Percentiles rank a stretch among this genome's conserved stretches.
Evolutionary conservation across 805 yeast genomes (phyloP).

Genomic region (Candida nemodendra): DNA sequence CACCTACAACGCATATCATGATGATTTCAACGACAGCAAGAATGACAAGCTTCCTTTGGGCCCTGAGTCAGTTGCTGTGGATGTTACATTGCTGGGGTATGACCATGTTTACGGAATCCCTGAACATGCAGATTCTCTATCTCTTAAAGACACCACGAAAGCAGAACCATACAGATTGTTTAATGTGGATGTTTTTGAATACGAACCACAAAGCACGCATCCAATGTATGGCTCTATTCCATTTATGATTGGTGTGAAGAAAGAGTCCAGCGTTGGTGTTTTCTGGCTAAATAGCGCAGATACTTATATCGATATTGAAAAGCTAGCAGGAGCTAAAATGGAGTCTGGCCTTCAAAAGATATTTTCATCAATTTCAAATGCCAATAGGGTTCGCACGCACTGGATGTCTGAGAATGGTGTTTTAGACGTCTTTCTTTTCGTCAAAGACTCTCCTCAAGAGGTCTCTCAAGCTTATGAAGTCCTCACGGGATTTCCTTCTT

Average conservation of each 20-base stretch:
- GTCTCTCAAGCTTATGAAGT: slow-evolving; percentile 61
- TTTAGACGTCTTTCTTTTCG: slow-evolving; percentile 72
- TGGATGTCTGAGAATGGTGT: slow-evolving; percentile 95
- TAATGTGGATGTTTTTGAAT: slow-evolving; percentile 95
- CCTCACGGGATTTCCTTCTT: slow-evolving; percentile 67
- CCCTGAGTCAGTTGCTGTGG: slow-evolving; percentile 87
- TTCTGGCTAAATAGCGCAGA: slow-evolving; percentile 95
- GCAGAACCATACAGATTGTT: slow-evolving; percentile 80
- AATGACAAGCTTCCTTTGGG: slow-evolving; percentile 71
- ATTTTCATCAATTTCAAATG: background rate
- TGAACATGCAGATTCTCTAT: slow-evolving; percentile 85
- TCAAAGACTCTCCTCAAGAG: slow-evolving; percentile 49
- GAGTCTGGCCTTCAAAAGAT: slow-evolving; percentile 11
- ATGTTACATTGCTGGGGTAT: slow-evolving; percentile 62
- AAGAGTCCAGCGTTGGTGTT: slow-evolving; percentile 62
- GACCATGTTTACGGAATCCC: slow-evolving; percentile 88
- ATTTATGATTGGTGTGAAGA: slow-evolving; percentile 67
- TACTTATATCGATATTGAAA: slow-evolving; percentile 76
- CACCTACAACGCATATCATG: slow-evolving; percentile 64
- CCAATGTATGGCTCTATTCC: slow-evolving; percentile 98
- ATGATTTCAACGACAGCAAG: slow-evolving; percentile 64
- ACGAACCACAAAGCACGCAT: slow-evolving; percentile 74
- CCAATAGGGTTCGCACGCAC: slow-evolving; percentile 49
- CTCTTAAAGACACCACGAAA: slow-evolving; percentile 64
- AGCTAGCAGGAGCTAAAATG: slow-evolving; percentile 17